Percentiles rank a stretch among this genome's conserved stretches.
phyloP scores from a whole-genome alignment of 257 asterid genomes.

The Solanum boliviense region DNA sequence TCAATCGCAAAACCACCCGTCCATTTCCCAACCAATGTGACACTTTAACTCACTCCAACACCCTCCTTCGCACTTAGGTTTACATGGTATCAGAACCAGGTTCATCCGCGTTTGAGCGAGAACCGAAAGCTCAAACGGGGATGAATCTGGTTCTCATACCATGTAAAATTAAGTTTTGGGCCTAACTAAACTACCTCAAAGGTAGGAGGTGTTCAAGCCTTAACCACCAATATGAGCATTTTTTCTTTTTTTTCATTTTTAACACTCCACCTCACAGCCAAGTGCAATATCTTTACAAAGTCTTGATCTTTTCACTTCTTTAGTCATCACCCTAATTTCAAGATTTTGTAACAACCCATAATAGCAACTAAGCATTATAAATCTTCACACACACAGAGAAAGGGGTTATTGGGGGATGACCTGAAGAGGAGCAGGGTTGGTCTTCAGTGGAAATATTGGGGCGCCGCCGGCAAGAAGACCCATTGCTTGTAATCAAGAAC shows the following conservation, averaged over 20 bases:
- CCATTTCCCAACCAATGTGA: too few species aligned
- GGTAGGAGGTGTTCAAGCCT: background rate
- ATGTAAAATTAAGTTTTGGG: too few species aligned
- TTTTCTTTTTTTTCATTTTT: too few species aligned
- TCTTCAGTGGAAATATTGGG: background rate
- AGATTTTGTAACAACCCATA: background rate
- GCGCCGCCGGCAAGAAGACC: background rate
- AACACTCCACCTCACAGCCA: background rate
- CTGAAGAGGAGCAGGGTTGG: slow-evolving; percentile 5
- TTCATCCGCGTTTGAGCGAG: background rate
- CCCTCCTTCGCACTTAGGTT: background rate
- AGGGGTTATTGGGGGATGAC: background rate
- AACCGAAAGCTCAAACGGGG: background rate
- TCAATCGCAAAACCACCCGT: background rate
- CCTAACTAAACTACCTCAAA: background rate
- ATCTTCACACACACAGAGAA: background rate
- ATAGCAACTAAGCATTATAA: background rate
- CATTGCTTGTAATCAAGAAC: background rate
- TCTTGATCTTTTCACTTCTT: background rate
- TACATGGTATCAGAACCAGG: too few species aligned
- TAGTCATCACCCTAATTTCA: background rate
- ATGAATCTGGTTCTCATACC: background rate
- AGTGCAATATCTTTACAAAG: background rate
- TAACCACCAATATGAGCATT: background rate
- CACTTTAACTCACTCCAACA: background rate